Base-by-base conservation (phyloP, 352 stramenopile species). In the Stramenopiles sp. region DNA sequence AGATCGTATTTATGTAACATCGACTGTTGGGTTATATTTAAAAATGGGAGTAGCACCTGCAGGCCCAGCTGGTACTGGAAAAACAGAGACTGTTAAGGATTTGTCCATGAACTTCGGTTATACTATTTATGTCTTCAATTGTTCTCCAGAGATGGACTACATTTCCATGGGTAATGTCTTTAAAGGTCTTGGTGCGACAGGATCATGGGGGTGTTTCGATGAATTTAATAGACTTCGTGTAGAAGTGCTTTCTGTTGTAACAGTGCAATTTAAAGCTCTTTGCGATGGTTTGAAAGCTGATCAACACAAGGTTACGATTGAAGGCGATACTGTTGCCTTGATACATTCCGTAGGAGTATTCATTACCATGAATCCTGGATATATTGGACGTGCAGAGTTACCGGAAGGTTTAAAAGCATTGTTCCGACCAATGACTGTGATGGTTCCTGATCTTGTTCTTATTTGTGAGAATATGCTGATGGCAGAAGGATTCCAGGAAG, bases 191-290 rank as follows among this genome's bases (percentile, higher is more conserved):
- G 87, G 92, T 0, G 92, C 97, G 82, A 97, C 93, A 38, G 93
- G 93, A 32, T 91, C 93, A 0, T 98, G 93, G 93, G 93, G 93
- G 1, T 98, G 93, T 81, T 98, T 98, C 83, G 93, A 97, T 80
- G 92, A 98, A 83, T 98, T 98, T 79, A 98, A 98, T 79, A 90
- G 93, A 38, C 97, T 98, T 82, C 93, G 91, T 4, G 94, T 98
- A 38, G 93, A 98, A 84, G 94, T 98, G 7, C 82, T 98, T 1
- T 96, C 89, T 0, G 93, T 98, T 13, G 93, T 98, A 7, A 92
- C 93, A 20, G 97, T 93, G 0, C 94, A 98, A 80, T 93, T 98
- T n/a, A 97, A 98, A 81, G 97, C 93, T 0, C 92, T 98, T 30
- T 86, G 98, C 79, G 94, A 98, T 83, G 91, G 92, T 30, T n/a